Evolutionary conservation across 2,329 filamentous ascomycete genomes (phyloP).

Genomic region (Fusarium phyllophilum): DNA sequence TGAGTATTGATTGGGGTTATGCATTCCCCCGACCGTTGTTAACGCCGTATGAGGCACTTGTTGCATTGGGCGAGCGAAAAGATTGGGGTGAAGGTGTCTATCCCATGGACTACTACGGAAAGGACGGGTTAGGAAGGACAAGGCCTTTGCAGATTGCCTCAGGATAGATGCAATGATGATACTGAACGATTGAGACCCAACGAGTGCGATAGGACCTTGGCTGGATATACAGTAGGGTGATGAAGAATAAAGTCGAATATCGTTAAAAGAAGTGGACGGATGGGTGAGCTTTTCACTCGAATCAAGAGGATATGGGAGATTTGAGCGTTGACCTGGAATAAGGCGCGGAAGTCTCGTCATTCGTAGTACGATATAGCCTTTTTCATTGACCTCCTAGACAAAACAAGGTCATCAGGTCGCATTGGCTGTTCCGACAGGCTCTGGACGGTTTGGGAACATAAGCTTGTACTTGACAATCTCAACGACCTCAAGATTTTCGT

Average conservation of each 20-base stretch:
- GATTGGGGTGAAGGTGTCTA: conserved; percentile 83
- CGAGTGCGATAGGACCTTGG: background rate
- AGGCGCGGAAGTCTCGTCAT: background rate
- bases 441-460: conserved; percentile 83
- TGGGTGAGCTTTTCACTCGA: background rate
- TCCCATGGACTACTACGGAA: conserved; percentile 98
- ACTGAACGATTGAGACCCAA: conserved; percentile 6
- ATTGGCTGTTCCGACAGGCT: conserved; percentile 74
- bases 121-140: conserved; percentile 87
- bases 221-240: background rate
- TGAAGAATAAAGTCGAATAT: background rate
- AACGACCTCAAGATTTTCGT: conserved; percentile 77
- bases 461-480: conserved; percentile 91
- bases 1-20: conserved; percentile 99
- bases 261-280: background rate
- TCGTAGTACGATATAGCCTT: background rate
- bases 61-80: conserved; percentile 82
- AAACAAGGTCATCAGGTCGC: conserved; percentile 36
- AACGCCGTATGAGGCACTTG: conserved; percentile 94
- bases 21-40: conserved; percentile 89
- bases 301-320: background rate
- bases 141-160: conserved; percentile 56
- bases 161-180: conserved; percentile 15
- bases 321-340: background rate
- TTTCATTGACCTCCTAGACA: background rate